Percentiles rank a stretch among this genome's conserved stretches.
Conservation (phyloP, 768 basidiomycete species). For the Kondoa subrosea region DNA sequence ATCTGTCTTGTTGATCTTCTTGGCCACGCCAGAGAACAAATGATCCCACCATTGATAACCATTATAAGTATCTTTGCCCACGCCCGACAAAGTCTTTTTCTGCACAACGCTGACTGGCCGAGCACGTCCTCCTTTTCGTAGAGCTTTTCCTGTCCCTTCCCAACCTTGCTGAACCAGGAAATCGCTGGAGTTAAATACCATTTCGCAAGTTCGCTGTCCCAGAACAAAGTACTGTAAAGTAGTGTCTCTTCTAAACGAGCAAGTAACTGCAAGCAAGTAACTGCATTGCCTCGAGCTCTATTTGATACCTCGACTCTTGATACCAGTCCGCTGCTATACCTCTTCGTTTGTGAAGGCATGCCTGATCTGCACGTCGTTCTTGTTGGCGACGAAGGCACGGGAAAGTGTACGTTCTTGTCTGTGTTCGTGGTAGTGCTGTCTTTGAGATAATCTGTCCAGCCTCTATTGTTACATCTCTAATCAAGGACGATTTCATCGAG, state of each 20-base stretch:
- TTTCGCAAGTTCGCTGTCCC: no score
- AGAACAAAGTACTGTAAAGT: no score
- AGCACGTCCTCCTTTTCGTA: neutral
- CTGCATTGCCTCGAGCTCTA: no score
- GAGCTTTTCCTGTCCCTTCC: neutral
- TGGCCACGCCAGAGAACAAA: neutral
- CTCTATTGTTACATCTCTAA: slow-evolving; percentile 87
- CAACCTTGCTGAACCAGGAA: neutral
- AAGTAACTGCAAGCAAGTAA: no score
- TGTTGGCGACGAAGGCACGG: slow-evolving; percentile 91
- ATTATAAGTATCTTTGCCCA: neutral
- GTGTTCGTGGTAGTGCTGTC: neutral
- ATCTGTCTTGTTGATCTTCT: neutral
- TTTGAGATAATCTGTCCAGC: slow-evolving; percentile 27
- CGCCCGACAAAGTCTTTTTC: neutral
- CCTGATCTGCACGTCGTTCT: slow-evolving; percentile 86
- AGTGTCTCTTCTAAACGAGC: no score
- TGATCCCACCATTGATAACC: neutral
- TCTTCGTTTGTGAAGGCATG: no score
- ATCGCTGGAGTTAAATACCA: neutral
- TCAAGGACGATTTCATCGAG: slow-evolving; percentile 40
- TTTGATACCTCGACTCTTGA: no score
- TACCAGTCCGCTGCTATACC: no score
- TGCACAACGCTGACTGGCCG: neutral
- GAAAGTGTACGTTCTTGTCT: slow-evolving; percentile 46